A percentile compares a stretch with the other conserved stretches of the same genome.
Conservation (phyloP, 2,329 filamentous ascomycete genomes). For the Alternaria brassicae region DNA sequence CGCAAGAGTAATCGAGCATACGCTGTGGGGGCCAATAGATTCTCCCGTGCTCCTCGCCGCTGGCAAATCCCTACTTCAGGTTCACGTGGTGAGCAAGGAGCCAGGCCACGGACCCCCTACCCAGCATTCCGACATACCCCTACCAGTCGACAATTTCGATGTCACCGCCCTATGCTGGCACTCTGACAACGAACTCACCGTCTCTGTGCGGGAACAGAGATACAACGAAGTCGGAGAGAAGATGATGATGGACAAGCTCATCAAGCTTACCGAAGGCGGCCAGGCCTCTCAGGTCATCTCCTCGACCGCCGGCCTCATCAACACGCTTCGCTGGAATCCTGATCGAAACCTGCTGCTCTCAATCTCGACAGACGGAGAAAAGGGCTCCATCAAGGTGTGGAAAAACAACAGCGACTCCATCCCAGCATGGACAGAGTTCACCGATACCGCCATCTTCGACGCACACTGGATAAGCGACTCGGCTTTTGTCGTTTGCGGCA, state of each 20-base stretch:
- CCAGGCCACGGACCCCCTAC: conserved; percentile 15
- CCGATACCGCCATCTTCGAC: conserved; percentile 52
- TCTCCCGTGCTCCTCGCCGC: conserved; percentile 44
- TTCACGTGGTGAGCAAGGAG: conserved; percentile 38
- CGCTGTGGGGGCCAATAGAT: conserved; percentile 45
- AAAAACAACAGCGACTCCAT: conserved; percentile 46
- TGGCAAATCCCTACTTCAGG: conserved; percentile 46
- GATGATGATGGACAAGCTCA: conserved; percentile 49
- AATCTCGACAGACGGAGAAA: conserved; percentile 50
- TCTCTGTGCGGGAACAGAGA: conserved; percentile 46
- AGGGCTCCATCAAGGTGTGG: conserved; percentile 51
- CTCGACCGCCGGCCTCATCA: conserved; percentile 48
- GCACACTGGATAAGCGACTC: conserved; percentile 55
- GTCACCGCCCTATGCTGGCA: conserved; percentile 50
- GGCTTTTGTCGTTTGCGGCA: conserved; percentile 55
- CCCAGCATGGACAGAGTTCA: conserved; percentile 53
- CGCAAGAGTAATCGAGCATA: conserved; percentile 40
- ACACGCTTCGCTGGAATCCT: conserved; percentile 47
- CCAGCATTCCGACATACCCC: conserved; percentile 32
- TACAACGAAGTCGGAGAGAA: conserved; percentile 48
- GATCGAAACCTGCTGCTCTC: conserved; percentile 44
- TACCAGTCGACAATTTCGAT: conserved; percentile 42
- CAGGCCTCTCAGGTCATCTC: conserved; percentile 44
- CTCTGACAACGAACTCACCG: conserved; percentile 40
- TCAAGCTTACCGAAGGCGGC: conserved; percentile 43